Evolutionary conservation across 169 alveolate species (phyloP).

Genomic region (Eimeria acervulina): DNA sequence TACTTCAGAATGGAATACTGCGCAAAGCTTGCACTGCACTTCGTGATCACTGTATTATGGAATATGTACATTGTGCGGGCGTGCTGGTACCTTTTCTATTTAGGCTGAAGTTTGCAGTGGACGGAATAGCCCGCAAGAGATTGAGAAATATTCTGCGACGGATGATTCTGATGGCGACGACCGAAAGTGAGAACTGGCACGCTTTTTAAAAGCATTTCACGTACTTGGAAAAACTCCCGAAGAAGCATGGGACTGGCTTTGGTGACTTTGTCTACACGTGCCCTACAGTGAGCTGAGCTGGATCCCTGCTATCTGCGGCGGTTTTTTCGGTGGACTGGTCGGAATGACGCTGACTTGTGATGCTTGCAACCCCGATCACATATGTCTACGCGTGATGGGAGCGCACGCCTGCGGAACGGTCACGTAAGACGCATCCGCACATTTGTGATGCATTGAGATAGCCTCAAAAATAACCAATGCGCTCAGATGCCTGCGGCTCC

Average conservation of each 20-base stretch:
- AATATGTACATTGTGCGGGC: too few species aligned
- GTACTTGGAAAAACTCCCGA: neutral
- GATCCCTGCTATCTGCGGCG: conserved; percentile 23
- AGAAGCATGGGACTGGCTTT: neutral
- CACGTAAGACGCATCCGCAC: conserved; percentile 46
- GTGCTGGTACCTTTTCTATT: neutral
- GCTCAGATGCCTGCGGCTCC: too few species aligned
- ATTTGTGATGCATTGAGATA: neutral
- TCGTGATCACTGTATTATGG: neutral
- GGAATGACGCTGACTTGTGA: conserved; percentile 37
- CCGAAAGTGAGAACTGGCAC: conserved; percentile 9
- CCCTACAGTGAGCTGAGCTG: conserved; percentile 55
- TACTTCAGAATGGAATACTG: neutral
- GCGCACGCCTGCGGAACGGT: conserved; percentile 45
- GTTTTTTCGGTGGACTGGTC: conserved; percentile 46
- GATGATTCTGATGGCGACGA: conserved; percentile 72
- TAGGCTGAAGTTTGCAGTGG: conserved; percentile 18
- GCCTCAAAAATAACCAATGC: neutral
- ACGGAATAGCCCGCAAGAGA: neutral
- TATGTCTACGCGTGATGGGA: neutral
- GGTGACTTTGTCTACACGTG: neutral
- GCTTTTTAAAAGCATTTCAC: neutral
- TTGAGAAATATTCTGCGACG: conserved; percentile 6
- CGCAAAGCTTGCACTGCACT: neutral
- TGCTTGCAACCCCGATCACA: neutral